Evolutionary conservation across 257 asterid genomes (phyloP).

Genomic region (Solanum pinnatisectum): DNA sequence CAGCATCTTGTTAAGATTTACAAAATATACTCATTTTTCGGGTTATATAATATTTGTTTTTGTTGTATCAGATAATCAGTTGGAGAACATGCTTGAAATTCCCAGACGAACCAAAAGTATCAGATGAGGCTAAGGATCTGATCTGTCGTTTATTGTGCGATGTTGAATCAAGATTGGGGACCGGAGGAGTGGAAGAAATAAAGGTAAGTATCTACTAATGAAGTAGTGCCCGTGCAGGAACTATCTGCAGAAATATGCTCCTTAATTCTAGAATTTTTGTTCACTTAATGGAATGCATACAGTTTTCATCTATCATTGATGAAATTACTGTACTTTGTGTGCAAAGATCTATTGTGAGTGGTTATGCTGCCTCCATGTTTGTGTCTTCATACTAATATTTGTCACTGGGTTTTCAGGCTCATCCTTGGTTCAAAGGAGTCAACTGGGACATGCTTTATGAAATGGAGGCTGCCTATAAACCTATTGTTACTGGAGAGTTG

Average conservation of each 20-base stretch:
- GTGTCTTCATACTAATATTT: neutral
- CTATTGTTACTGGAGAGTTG: constrained; percentile 77
- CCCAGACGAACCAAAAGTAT: constrained; percentile 85
- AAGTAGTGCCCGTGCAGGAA: neutral
- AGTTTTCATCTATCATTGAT: neutral
- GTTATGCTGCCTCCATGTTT: neutral
- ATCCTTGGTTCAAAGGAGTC: constrained; percentile 72
- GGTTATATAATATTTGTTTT: neutral
- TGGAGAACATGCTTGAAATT: constrained; percentile 90
- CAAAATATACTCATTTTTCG: neutral
- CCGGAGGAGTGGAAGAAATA: constrained; percentile 89
- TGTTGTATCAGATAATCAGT: constrained; percentile 60
- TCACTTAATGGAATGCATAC: neutral
- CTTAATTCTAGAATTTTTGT: neutral
- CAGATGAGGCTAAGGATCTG: constrained; percentile 84
- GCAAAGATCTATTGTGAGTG: neutral
- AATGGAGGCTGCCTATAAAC: constrained; percentile 94
- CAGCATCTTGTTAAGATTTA: neutral
- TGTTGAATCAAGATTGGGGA: constrained; percentile 90
- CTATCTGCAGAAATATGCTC: neutral
- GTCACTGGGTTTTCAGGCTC: constrained; percentile 49
- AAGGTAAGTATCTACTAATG: constrained; percentile 38
- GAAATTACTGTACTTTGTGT: neutral
- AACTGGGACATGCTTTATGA: constrained; percentile 90
- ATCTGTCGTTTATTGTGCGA: constrained; percentile 78